Evolutionary conservation across 1,284 basidiomycete species (phyloP).

Genomic region (Melampsora americana): DNA sequence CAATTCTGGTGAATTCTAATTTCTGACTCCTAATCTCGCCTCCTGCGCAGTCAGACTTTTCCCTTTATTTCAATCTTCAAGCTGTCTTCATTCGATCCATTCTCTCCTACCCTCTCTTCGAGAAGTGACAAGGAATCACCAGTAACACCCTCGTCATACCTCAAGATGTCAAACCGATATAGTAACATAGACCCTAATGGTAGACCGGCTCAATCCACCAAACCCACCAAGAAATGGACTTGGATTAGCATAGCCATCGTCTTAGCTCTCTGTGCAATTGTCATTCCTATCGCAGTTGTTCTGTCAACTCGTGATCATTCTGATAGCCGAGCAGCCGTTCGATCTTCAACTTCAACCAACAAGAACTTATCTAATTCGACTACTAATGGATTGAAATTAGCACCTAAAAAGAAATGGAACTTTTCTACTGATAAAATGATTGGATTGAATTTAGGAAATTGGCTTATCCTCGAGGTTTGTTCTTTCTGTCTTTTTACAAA

Average conservation of each 20-base stretch:
- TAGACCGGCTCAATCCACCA: too few relatives aligned
- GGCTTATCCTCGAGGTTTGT: conserved; percentile 49
- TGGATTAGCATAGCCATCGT: conserved; percentile 20
- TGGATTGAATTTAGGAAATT: conserved; percentile 52
- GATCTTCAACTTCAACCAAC: not conserved
- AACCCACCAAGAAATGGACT: conserved; percentile 1
- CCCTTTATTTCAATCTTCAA: too few relatives aligned
- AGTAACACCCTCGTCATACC: too few relatives aligned
- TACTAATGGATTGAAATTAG: conserved; percentile 45
- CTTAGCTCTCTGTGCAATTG: conserved; percentile 25
- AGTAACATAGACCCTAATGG: too few relatives aligned
- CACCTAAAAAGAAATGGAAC: conserved; percentile 50
- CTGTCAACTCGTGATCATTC: not conserved
- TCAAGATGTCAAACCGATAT: too few relatives aligned
- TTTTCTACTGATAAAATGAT: conserved; percentile 52
- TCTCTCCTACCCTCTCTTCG: too few relatives aligned
- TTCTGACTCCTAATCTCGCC: too few relatives aligned
- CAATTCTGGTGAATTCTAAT: too few relatives aligned
- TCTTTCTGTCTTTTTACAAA: not conserved
- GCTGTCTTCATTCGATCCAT: too few relatives aligned
- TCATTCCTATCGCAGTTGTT: conserved; percentile 27
- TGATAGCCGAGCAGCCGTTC: not conserved
- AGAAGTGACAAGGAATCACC: too few relatives aligned
- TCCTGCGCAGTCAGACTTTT: too few relatives aligned
- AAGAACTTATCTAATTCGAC: conserved; percentile 3